Percentiles rank a stretch among this genome's conserved stretches.
Conservation (phyloP, 345 rosid species). For the Eucalyptus fibrosa region DNA sequence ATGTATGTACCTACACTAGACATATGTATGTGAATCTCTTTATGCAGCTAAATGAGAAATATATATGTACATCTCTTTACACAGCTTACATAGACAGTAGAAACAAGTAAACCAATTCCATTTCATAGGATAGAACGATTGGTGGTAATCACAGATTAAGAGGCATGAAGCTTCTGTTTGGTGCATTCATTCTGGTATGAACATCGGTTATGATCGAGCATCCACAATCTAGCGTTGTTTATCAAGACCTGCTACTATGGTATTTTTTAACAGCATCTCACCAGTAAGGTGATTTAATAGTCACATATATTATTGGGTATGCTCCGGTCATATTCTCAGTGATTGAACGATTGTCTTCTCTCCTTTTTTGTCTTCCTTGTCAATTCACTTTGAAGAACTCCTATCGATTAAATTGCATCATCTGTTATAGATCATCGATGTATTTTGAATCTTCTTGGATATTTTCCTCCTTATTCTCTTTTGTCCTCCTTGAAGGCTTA, state of each 20-base stretch:
- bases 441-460: not conserved
- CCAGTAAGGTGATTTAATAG: not conserved
- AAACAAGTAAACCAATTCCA: not conserved
- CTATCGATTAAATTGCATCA: too few species aligned
- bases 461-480: not conserved
- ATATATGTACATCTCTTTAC: not conserved
- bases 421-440: not conserved
- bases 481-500: not conserved
- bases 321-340: not conserved
- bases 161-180: not conserved
- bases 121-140: not conserved
- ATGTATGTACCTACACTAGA: not conserved
- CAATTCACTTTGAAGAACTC: not conserved
- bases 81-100: not conserved
- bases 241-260: not conserved
- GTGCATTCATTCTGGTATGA: not conserved
- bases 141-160: not conserved
- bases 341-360: not conserved
- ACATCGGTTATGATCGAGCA: not conserved
- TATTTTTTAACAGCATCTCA: not conserved
- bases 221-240: not conserved
- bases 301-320: not conserved
- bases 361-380: not conserved
- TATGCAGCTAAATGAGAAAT: not conserved
- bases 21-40: not conserved